Evolutionary conservation across 2,329 filamentous ascomycete genomes (phyloP), one percentile per base, ranked within the genome.

Genomic region (Clonostachys chloroleuca): DNA sequence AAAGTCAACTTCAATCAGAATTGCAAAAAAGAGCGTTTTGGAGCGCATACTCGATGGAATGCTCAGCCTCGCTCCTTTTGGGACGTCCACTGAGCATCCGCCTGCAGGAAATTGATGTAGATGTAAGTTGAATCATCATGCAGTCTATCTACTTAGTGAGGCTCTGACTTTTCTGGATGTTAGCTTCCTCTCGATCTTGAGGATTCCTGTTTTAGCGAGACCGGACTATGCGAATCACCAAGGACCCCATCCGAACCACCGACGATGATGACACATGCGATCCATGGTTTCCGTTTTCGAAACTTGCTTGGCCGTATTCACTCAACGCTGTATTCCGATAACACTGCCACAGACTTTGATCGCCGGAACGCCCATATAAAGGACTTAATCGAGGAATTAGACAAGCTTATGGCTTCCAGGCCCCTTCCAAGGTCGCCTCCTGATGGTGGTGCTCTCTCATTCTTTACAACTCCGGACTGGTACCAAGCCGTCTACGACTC

Each of bases 401-500:
- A 24, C 20, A 24, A 24, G 20, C 20, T 24, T 24, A 24, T 24
- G 20, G 20, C 20, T 24, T 24, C 20, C 6, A 24, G 20, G 20
- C 20, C 20, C 20, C 20, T 24, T 24, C 20, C 20, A 8, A 24
- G 20, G 20, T 39, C 36, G 17, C 14, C 36, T 39, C 14, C 39
- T 45, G 7, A 41, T 45, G 17, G 41, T 42, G n/a, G 8, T 44
- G 18, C 52, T 9, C 47, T 61, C 5, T 61, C 61, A 1, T 59
- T 66, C 3, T 70, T 67, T 48, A 59, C 64, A 1, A 66, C 66
- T 1, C 49, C 48, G 6, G 59, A 62, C 12, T 70, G 67, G 66
- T 71, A 70, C 43, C 48, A 58, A 3, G 54, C 70, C 2, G 63
- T 62, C 2, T 69, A 69, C 42, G 52, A 68, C 47, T 60, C 70